Conservation (phyloP, 106 monocot species). For the Acorus gramineus region DNA sequence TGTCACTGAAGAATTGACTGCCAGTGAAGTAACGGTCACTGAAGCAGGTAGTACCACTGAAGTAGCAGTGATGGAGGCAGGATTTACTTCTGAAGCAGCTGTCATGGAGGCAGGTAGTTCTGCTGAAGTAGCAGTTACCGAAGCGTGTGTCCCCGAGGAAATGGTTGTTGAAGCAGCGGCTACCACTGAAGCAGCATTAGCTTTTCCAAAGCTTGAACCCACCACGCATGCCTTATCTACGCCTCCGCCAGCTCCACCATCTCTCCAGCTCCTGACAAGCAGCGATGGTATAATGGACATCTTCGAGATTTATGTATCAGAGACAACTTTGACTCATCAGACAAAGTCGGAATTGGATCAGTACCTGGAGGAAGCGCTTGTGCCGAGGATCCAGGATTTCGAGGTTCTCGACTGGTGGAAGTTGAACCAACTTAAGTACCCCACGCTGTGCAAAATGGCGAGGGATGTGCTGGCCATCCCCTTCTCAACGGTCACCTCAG, state of each 20-base stretch:
- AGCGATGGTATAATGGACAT: slow-evolving; percentile 49
- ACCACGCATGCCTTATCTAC: no score
- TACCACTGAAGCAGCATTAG: slow-evolving; percentile 3
- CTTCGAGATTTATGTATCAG: slow-evolving; percentile 78
- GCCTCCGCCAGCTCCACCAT: no score
- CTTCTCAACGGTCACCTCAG: slow-evolving; percentile 47
- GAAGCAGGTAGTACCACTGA: neutral
- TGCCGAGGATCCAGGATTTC: slow-evolving; percentile 68
- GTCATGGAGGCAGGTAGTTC: neutral
- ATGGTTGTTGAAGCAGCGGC: neutral
- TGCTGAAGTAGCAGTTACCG: slow-evolving; percentile 1
- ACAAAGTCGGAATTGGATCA: slow-evolving; percentile 81
- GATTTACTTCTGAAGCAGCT: no score
- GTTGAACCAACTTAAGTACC: slow-evolving; percentile 73
- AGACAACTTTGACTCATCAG: slow-evolving; percentile 37
- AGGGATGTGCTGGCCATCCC: slow-evolving; percentile 75
- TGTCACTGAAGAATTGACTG: neutral
- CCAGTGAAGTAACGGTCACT: neutral
- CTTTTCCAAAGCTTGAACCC: no score
- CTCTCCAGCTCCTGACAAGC: no score
- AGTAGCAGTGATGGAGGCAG: no score
- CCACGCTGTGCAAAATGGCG: slow-evolving; percentile 82
- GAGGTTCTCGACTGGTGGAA: slow-evolving; percentile 93
- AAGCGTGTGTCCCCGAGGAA: neutral
- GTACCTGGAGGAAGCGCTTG: slow-evolving; percentile 73